These are phyloP conservation scores for Phoenix roebelenii DNA, from an alignment of 176 grass and related monocot species.

Conservation along the genomic window DNA sequence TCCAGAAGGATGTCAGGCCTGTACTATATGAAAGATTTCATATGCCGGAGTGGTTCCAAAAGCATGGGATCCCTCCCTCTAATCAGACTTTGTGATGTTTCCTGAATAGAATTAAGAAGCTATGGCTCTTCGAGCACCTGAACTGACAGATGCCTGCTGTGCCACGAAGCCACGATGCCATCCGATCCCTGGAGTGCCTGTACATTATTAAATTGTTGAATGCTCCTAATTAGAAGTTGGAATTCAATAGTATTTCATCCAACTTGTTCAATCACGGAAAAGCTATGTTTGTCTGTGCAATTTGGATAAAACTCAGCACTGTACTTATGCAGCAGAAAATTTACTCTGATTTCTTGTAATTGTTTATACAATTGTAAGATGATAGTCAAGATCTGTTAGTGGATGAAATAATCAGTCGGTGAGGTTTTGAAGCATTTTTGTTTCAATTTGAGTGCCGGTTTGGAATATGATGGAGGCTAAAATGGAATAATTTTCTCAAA, in stretches of 20 bases:
- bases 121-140: neutral
- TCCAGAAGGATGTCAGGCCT: slow-evolving; percentile 79
- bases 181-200: slow-evolving; percentile 27
- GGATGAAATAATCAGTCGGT: too few relatives aligned
- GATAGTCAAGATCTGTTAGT: neutral
- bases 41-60: slow-evolving; percentile 99
- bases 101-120: neutral
- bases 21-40: slow-evolving; percentile 84
- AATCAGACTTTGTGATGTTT: slow-evolving; percentile 33
- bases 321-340: slow-evolving; percentile 24
- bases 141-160: too few relatives aligned
- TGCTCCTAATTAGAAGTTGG: neutral
- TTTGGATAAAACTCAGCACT: slow-evolving; percentile 30
- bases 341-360: slow-evolving; percentile 39
- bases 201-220: slow-evolving; percentile 40
- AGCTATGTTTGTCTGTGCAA: slow-evolving; percentile 22
- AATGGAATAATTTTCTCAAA: too few relatives aligned
- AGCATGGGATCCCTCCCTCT: slow-evolving; percentile 68
- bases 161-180: neutral
- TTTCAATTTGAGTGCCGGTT: too few relatives aligned
- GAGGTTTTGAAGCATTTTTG: too few relatives aligned
- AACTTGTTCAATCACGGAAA: neutral
- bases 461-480: too few relatives aligned
- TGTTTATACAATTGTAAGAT: slow-evolving; percentile 46
- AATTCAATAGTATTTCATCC: slow-evolving; percentile 10